These are phyloP conservation scores for Penicillium atrosanguineum DNA, from an alignment of 495 filamentous ascomycete species.

Conservation along the genomic window DNA sequence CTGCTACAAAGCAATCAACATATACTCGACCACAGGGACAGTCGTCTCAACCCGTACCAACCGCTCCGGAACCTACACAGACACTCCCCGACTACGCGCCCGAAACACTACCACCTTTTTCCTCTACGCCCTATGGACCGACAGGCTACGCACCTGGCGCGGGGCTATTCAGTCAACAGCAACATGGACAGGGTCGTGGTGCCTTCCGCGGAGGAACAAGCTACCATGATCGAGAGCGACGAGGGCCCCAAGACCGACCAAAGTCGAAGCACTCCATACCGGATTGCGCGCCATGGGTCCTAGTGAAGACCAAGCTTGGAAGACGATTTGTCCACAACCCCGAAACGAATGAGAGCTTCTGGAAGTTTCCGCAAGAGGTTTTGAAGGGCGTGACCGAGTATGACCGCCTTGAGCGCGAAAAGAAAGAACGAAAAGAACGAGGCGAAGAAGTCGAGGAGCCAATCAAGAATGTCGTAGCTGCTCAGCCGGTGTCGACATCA, in stretches of 20 bases:
- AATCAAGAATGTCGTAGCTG: constrained; percentile 6
- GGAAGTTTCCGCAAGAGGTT: constrained; percentile 84
- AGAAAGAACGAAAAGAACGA: constrained; percentile 43
- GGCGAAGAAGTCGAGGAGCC: constrained; percentile 33
- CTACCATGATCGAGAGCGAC: constrained; percentile 51
- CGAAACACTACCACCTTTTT: constrained; percentile 39
- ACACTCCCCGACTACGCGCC: constrained; percentile 29
- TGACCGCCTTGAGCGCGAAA: constrained; percentile 54
- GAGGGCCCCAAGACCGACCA: constrained; percentile 73
- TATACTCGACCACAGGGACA: constrained; percentile 65
- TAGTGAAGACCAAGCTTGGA: constrained; percentile 86
- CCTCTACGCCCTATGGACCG: constrained; percentile 41
- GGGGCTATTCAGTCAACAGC: constrained; percentile 15
- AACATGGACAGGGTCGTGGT: constrained; percentile 32
- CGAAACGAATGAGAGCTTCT: constrained; percentile 81
- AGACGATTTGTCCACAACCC: constrained; percentile 86
- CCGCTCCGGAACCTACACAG: constrained; percentile 17
- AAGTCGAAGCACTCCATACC: constrained; percentile 77
- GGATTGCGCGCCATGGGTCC: constrained; percentile 81
- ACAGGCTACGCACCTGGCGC: constrained; percentile 21
- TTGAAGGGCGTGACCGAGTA: constrained; percentile 75
- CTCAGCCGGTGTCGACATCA: constrained; percentile 2
- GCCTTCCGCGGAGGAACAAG: constrained; percentile 49
- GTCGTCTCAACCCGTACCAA: constrained; percentile 27
- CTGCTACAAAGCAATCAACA: constrained; percentile 81